Evolutionary conservation across 441 rosid genomes (phyloP), one percentile per base, ranked within the genome.

Genomic region (Brassica hybrid): DNA sequence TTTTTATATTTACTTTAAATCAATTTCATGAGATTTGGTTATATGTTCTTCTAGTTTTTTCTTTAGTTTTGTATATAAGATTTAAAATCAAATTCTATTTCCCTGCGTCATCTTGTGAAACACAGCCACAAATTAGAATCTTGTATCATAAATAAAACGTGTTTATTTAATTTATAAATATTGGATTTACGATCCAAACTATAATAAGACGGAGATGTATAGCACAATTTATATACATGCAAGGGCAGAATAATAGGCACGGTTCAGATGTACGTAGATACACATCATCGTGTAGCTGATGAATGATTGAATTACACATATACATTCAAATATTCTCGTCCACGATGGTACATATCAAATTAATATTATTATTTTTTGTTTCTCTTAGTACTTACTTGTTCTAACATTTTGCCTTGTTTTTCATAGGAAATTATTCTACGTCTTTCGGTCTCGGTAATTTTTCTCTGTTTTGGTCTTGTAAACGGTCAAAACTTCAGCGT

Each of bases 401-500:
- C 68, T 71, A 71, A 78, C 62, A 54, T 30, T 48, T 66, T 2
- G 25, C 25, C 6, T 25, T 1, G 17, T 65, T 7, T 63, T 63
- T 13, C 5, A 34, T 67, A 78, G 81, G 70, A 36, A 72, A 19
- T 21, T 56, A 68, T 36, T 59, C 18, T 67, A 52, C 5, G 16
- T 66, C n/a, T 73, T 36, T 67, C 36, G 6, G 25, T 78, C 65
- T 52, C 41, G 18, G 19, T 78, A 14, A 60, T 0, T 60, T 12
- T 67, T 1, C 10, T 78, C 0, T 78, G 59, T 73, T 61, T 38
- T 61, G 41, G 59, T 18, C 21, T 78, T 18, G 77, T 73, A 9
- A 67, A 67, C 4, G 65, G 70, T 10, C 74, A 78, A 73, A 78
- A 36, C 14, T 78, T 61, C 27, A 78, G 54, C 7, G 77, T 78